Conservation (phyloP, 345 rosid genomes). For the Dipteronia dyeriana region DNA sequence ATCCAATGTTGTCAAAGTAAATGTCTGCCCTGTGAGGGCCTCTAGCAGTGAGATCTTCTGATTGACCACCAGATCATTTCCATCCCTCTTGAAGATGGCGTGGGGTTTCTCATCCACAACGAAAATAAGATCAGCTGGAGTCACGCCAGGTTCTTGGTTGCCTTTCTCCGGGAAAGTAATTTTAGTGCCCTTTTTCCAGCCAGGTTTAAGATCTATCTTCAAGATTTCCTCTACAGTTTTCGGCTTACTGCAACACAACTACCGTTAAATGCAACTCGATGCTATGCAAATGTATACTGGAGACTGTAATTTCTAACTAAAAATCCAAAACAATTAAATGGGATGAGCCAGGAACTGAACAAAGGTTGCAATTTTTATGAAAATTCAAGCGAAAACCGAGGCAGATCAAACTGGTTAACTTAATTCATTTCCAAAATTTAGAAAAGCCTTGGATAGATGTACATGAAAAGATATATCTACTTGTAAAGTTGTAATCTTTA, state of each 20-base stretch:
- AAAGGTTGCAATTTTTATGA: too few relatives aligned
- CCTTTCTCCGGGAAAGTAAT: slow-evolving; percentile 81
- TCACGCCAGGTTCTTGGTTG: slow-evolving; percentile 59
- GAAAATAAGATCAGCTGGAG: slow-evolving; percentile 70
- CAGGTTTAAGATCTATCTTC: slow-evolving; percentile 69
- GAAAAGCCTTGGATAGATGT: too few relatives aligned
- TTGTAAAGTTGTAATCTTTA: background rate
- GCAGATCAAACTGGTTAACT: too few relatives aligned
- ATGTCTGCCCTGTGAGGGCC: slow-evolving; percentile 61
- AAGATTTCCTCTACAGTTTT: slow-evolving; percentile 66
- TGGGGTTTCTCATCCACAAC: slow-evolving; percentile 79
- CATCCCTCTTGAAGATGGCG: slow-evolving; percentile 55
- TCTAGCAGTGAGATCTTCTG: slow-evolving; percentile 58
- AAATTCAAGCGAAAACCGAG: too few relatives aligned
- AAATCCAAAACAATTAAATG: too few relatives aligned
- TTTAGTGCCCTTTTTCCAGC: slow-evolving; percentile 89
- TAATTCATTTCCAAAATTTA: too few relatives aligned
- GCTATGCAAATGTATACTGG: too few relatives aligned
- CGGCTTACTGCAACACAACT: slow-evolving; percentile 42
- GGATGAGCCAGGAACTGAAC: too few relatives aligned
- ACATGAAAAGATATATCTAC: background rate
- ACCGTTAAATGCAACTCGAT: too few relatives aligned
- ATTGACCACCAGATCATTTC: slow-evolving; percentile 59
- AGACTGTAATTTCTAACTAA: too few relatives aligned
- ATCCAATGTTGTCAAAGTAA: slow-evolving; percentile 56